These are phyloP conservation scores for Buxus sempervirens DNA, from an alignment of 164 flowering plant species.

Conservation along the genomic window DNA sequence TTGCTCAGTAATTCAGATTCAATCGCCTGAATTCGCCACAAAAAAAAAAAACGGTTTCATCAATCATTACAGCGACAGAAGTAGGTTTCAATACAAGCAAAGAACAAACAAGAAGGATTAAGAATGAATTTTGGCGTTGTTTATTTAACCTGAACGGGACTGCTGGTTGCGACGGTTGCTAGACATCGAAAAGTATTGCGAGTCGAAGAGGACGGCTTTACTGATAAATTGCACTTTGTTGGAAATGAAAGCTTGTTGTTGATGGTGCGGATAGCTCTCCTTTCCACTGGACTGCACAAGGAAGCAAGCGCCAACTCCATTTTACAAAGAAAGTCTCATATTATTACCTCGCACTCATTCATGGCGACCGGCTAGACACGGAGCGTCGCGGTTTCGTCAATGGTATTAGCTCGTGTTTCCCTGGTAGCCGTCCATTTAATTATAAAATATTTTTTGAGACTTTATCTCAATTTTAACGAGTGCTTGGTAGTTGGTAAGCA, in stretches of 20 bases:
- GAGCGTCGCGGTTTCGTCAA: no score
- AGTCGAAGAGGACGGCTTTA: neutral
- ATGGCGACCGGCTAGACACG: no score
- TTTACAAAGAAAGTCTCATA: neutral
- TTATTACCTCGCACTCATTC: no score
- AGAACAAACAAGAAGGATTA: neutral
- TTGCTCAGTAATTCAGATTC: constrained; percentile 46
- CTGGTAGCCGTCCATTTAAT: no score
- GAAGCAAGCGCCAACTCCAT: constrained; percentile 4
- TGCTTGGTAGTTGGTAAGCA: no score
- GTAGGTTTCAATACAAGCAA: neutral
- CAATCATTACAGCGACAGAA: neutral
- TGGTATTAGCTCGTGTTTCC: no score
- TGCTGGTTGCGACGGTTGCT: constrained; percentile 8
- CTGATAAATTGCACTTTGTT: neutral
- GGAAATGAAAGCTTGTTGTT: neutral
- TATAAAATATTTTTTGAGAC: no score
- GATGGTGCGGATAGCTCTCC: neutral
- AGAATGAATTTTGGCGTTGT: no score
- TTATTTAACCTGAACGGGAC: constrained; percentile 2
- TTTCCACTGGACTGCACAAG: neutral
- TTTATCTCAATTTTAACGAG: no score
- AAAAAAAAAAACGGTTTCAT: neutral
- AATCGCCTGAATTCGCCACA: neutral
- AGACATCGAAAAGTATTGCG: constrained; percentile 4